Base-by-base conservation (phyloP, 2,329 filamentous ascomycete genomes). In the Sporothrix globosa region DNA sequence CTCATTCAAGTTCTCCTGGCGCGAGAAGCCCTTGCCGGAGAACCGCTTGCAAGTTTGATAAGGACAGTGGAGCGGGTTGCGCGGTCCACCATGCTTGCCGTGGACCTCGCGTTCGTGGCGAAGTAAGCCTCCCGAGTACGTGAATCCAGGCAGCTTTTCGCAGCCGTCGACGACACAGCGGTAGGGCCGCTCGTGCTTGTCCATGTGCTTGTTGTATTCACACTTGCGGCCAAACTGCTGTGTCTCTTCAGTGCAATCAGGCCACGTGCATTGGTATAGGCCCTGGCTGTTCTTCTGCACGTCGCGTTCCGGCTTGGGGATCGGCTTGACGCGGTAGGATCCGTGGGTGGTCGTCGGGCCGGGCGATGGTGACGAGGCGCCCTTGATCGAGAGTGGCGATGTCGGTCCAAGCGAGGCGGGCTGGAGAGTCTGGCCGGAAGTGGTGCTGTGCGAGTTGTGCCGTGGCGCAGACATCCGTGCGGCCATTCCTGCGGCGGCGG, bases 181-280 rank as follows among this genome's bases (percentile, higher is more conserved):
- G 78, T 97, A 98, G 1, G 95, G 95, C 14, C 95, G 87, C 75
- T 97, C 93, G 79, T 98, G 95, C 79, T 97, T 97, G 82, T 98
- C 95, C 94, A 97, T 97, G 79, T 98, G 95, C 82, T 98, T 97
- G 78, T 93, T 96, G 92, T 92, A 97, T 82, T 97, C 94, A 82
- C 94, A 97, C 75, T 92, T 95, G 73, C 93, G 88, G 69, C 87
- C 85, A 77, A 97, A 98, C 14, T 86, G 86, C 58, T 84, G 86
- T 5, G 84, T 76, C 5, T 89, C 84, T 68, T 90, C 87, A 14
- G 82, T 85, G 76, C 94, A 97, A 70, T 90, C 89, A 0, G 85
- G 80, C 74, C 88, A 87, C 19, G 87, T 88, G 80, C 95, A 97
- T 70, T 90, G 85, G 76, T 90, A 96, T 77, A 92, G 90, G n/a